Evolutionary conservation across 768 basidiomycete species (phyloP).

Genomic region (Ramaria sp.): DNA sequence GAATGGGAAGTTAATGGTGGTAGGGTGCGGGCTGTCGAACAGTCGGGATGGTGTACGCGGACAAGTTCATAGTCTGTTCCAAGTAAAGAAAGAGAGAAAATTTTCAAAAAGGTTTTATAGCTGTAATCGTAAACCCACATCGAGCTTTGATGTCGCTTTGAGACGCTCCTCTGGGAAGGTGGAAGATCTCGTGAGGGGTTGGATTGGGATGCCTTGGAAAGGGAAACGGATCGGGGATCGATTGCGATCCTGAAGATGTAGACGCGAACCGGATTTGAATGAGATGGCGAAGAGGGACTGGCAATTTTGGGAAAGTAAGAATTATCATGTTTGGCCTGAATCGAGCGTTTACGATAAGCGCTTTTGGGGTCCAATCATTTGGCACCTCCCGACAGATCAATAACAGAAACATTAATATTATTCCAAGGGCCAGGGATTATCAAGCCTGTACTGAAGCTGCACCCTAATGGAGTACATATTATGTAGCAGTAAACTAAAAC

Average conservation of each 20-base stretch:
- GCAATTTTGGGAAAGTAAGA: background rate
- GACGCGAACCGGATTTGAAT: conserved; percentile 6
- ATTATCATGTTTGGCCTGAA: no score
- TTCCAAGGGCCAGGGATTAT: no score
- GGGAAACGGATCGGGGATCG: conserved; percentile 17
- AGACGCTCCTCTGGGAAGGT: conserved; percentile 42
- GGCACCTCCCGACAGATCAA: no score
- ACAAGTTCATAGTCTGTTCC: conserved; percentile 62
- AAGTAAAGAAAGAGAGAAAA: background rate
- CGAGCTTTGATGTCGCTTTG: conserved; percentile 54
- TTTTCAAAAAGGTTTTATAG: background rate
- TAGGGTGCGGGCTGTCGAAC: conserved; percentile 29
- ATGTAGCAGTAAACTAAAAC: no score
- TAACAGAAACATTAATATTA: no score
- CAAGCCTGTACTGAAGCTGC: no score
- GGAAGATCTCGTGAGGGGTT: conserved; percentile 65
- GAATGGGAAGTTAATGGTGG: conserved; percentile 37
- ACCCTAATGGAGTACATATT: no score
- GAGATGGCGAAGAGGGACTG: conserved; percentile 1
- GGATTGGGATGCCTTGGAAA: conserved; percentile 45
- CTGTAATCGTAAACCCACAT: conserved; percentile 37
- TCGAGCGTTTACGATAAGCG: no score
- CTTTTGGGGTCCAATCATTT: no score
- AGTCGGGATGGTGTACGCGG: conserved; percentile 62
- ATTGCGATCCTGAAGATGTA: background rate